phyloP scores from a whole-genome alignment of 352 stramenopile species.

The Discostella stelligera region DNA sequence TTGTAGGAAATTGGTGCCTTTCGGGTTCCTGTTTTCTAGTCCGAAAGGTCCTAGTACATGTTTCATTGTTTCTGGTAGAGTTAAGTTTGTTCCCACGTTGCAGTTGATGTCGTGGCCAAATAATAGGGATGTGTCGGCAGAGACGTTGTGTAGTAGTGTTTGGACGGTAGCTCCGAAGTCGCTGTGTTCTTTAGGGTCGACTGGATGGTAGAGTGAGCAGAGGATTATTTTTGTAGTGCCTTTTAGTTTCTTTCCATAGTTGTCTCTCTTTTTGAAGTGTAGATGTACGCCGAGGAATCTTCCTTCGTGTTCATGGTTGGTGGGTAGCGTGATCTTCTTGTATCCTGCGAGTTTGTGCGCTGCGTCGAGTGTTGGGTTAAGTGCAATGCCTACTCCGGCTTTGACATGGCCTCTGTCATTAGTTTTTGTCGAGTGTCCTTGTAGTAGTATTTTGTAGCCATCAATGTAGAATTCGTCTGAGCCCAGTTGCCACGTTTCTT shows the following conservation, averaged over 20 bases:
- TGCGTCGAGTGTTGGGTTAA: neutral
- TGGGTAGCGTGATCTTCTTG: neutral
- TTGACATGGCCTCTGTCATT: slow-evolving; percentile 1
- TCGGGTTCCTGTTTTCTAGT: slow-evolving; percentile 14
- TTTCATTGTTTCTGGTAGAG: neutral
- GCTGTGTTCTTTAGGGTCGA: neutral
- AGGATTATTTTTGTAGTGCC: slow-evolving; percentile 9
- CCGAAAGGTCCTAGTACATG: slow-evolving; percentile 12
- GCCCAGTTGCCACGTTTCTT: slow-evolving; percentile 27
- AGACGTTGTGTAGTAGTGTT: slow-evolving; percentile 7
- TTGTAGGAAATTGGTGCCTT: slow-evolving; percentile 5
- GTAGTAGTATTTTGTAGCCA: slow-evolving; percentile 2
- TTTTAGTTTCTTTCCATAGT: slow-evolving; percentile 14
- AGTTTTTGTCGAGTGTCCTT: slow-evolving; percentile 1
- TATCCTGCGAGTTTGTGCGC: slow-evolving; percentile 4
- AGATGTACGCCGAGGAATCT: slow-evolving; percentile 10
- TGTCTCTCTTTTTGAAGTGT: slow-evolving; percentile 6
- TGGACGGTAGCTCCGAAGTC: neutral
- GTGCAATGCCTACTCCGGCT: neutral
- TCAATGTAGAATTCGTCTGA: slow-evolving; percentile 17
- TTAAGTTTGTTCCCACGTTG: slow-evolving; percentile 7
- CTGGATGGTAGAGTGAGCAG: slow-evolving; percentile 6
- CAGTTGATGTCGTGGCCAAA: slow-evolving; percentile 30
- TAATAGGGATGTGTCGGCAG: slow-evolving; percentile 1
- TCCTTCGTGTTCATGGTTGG: neutral